phyloP scores from a whole-genome alignment of 2,329 filamentous ascomycete genomes.

The Fusarium globosum region DNA sequence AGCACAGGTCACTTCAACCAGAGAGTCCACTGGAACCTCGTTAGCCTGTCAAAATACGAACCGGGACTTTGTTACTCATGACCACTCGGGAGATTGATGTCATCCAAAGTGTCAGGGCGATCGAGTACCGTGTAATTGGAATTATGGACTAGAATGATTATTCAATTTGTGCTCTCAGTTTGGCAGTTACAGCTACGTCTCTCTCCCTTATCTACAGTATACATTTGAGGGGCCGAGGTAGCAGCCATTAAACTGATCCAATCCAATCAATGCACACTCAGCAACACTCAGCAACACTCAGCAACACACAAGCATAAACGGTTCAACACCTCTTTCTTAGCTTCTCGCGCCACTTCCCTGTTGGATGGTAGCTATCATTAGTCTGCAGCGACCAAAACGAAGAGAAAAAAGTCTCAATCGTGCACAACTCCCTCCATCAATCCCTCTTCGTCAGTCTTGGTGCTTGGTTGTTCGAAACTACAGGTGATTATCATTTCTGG shows the following conservation, averaged over 20 bases:
- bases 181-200: not conserved
- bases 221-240: not conserved
- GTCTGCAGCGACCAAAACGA: not conserved
- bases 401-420: not conserved
- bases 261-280: not conserved
- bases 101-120: conserved; percentile 14
- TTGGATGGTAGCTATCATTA: conserved; percentile 4
- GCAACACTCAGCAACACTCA: not conserved
- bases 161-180: not conserved
- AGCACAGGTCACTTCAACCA: conserved; percentile 2
- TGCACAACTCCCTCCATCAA: not conserved
- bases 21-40: conserved; percentile 11
- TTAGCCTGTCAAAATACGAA: conserved; percentile 26
- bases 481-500: conserved; percentile 19
- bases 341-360: conserved; percentile 18
- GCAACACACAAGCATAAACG: conserved; percentile 4
- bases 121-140: not conserved
- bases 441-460: not conserved
- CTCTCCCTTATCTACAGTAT: not conserved
- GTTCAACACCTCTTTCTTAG: conserved; percentile 24
- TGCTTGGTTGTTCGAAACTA: not conserved
- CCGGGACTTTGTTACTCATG: not conserved
- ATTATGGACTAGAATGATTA: not conserved
- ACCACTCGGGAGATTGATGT: conserved; percentile 31
- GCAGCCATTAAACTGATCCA: not conserved